Conservation (phyloP, 2,329 filamentous ascomycete genomes). For the Fusarium mangiferae region DNA sequence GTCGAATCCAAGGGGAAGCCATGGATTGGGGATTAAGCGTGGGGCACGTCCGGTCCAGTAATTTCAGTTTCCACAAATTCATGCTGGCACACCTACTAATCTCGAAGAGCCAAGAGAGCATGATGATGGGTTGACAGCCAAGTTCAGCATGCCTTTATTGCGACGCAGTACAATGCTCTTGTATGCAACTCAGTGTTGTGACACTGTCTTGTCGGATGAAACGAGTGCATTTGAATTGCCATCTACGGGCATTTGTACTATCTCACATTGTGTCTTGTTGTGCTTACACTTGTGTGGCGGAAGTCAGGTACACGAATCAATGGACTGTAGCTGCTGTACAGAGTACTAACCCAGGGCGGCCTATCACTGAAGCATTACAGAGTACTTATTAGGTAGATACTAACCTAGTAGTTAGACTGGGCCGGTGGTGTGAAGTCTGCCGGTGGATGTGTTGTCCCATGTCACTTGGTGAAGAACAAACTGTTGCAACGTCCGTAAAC, state of each 20-base stretch:
- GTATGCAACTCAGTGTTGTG: neutral
- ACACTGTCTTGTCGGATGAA: neutral
- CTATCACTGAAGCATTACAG: neutral
- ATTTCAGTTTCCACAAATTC: conserved; percentile 32
- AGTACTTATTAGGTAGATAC: too few relatives aligned
- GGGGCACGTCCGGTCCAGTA: conserved; percentile 41
- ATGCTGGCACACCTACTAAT: conserved; percentile 9
- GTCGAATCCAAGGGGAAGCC: conserved; percentile 24
- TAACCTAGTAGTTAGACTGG: neutral
- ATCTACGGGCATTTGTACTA: neutral
- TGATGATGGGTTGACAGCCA: conserved; percentile 15
- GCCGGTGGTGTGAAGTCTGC: neutral
- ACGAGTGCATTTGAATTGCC: neutral
- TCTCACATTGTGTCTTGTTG: neutral
- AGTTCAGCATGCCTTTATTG: neutral
- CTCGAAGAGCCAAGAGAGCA: conserved; percentile 9
- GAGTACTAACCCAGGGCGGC: neutral
- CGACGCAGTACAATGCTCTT: neutral
- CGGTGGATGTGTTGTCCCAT: neutral
- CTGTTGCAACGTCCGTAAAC: neutral
- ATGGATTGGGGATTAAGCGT: conserved; percentile 39
- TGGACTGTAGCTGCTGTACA: neutral
- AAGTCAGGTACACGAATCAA: conserved; percentile 3
- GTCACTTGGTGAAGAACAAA: neutral
- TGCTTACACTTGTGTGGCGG: neutral